Evolutionary conservation across 2,329 filamentous ascomycete genomes (phyloP).

Genomic region (Lasiodiplodia gonubiensis): DNA sequence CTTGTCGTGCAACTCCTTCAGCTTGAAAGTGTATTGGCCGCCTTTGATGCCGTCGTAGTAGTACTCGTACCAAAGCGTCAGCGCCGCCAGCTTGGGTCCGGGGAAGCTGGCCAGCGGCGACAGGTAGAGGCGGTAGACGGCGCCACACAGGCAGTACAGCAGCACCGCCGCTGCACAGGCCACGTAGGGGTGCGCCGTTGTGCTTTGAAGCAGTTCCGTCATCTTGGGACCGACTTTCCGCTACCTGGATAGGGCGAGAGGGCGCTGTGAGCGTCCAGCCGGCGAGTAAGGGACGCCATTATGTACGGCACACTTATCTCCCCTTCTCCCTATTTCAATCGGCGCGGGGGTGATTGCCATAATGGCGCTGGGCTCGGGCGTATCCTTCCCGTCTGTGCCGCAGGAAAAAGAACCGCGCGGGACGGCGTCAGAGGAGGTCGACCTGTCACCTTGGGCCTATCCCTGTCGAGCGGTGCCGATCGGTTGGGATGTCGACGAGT

Average conservation of each 20-base stretch:
- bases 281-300: neutral
- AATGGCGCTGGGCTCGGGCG: constrained; percentile 11
- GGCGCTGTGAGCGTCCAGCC: no score
- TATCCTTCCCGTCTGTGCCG: constrained; percentile 7
- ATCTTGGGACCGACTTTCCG: constrained; percentile 7
- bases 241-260: no score
- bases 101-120: constrained; percentile 41
- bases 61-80: constrained; percentile 43
- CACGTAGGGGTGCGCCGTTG: neutral
- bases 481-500: no score
- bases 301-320: constrained; percentile 11
- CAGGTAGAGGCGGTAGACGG: constrained; percentile 34
- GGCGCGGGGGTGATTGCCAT: constrained; percentile 14
- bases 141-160: constrained; percentile 33
- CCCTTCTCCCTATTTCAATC: neutral
- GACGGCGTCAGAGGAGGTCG: neutral
- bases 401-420: neutral
- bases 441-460: neutral
- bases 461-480: neutral
- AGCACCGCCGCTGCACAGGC: constrained; percentile 12
- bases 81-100: constrained; percentile 43
- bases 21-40: constrained; percentile 42
- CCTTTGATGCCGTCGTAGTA: constrained; percentile 44
- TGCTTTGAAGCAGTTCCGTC: constrained; percentile 7
- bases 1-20: constrained; percentile 44